Percentiles rank a stretch among this genome's conserved stretches.
These are phyloP conservation scores for Phaeoacremonium minimum DNA, from an alignment of 2,329 filamentous ascomycete species.

Conservation along the genomic window DNA sequence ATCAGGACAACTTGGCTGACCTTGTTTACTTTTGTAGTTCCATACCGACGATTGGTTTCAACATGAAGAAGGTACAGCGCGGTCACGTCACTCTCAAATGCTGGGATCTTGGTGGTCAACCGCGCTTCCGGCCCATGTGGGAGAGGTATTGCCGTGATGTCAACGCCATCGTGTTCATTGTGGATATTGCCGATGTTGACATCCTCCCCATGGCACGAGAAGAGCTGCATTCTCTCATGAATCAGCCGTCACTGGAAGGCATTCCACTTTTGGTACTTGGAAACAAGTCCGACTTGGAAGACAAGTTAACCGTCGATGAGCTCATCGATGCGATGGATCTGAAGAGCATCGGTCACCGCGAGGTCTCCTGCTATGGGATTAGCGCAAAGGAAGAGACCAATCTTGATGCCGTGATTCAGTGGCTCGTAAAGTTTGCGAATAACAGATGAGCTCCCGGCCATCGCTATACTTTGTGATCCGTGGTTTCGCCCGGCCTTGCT, in stretches of 20 bases:
- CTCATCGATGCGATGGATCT: slow-evolving; percentile 90
- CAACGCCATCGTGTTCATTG: slow-evolving; percentile 97
- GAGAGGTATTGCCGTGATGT: slow-evolving; percentile 97
- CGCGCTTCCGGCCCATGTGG: slow-evolving; percentile 98
- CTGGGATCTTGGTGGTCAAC: slow-evolving; percentile 97
- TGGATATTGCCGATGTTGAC: slow-evolving; percentile 85
- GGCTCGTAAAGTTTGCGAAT: slow-evolving; percentile 81
- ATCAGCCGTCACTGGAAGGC: slow-evolving; percentile 76
- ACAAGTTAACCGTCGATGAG: slow-evolving; percentile 89
- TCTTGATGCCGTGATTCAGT: slow-evolving; percentile 92
- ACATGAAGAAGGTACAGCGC: slow-evolving; percentile 97
- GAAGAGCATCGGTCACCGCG: slow-evolving; percentile 82
- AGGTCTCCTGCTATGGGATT: slow-evolving; percentile 98
- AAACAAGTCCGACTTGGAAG: slow-evolving; percentile 94
- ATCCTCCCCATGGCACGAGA: slow-evolving; percentile 82
- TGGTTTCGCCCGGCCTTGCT: too few species aligned
- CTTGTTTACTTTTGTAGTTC: slow-evolving; percentile 61
- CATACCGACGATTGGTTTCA: slow-evolving; percentile 97
- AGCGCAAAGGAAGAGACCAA: slow-evolving; percentile 99
- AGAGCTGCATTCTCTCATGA: slow-evolving; percentile 85
- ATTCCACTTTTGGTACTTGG: slow-evolving; percentile 93
- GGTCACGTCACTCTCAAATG: slow-evolving; percentile 98
- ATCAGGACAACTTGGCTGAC: slow-evolving; percentile 18
- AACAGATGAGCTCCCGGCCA: too few species aligned
- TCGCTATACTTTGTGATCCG: too few species aligned